phyloP scores from a whole-genome alignment of 2,329 filamentous ascomycete genomes.

The Emergomyces orientalis region DNA sequence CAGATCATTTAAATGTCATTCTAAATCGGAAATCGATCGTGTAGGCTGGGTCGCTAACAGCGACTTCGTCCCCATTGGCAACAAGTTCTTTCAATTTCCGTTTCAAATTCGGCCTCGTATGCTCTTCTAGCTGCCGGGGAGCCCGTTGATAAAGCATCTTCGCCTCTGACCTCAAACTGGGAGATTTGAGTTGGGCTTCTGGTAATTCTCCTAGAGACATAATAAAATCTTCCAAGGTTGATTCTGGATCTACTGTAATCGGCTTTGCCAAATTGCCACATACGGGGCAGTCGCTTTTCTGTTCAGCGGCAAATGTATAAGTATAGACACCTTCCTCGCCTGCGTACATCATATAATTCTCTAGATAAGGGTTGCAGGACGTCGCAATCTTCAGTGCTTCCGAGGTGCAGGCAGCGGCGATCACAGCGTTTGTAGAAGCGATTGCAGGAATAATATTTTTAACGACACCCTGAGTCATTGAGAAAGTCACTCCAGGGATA shows the following conservation, averaged over 20 bases:
- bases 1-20: constrained; percentile 38
- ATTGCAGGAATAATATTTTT: constrained; percentile 99
- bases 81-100: constrained; percentile 72
- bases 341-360: constrained; percentile 99
- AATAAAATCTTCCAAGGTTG: constrained; percentile 73
- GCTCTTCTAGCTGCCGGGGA: constrained; percentile 70
- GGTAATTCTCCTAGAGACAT: constrained; percentile 73
- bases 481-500: constrained; percentile 87
- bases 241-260: constrained; percentile 58
- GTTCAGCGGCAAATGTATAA: constrained; percentile 91
- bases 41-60: constrained; percentile 87
- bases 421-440: constrained; percentile 92
- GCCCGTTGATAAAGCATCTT: constrained; percentile 87
- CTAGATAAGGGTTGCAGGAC: constrained; percentile 67
- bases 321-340: constrained; percentile 95
- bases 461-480: constrained; percentile 90
- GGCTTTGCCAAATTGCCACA: constrained; percentile 76
- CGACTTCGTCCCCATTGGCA: constrained; percentile 73
- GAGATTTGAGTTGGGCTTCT: constrained; percentile 88
- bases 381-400: constrained; percentile 94
- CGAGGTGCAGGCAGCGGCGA: constrained; percentile 91
- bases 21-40: constrained; percentile 59
- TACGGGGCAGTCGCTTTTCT: constrained; percentile 89
- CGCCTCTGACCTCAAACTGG: constrained; percentile 68
- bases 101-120: constrained; percentile 71